A percentile compares a stretch with the other conserved stretches of the same genome.
phyloP scores from a whole-genome alignment of 768 basidiomycete genomes.

The Chiua virens region DNA sequence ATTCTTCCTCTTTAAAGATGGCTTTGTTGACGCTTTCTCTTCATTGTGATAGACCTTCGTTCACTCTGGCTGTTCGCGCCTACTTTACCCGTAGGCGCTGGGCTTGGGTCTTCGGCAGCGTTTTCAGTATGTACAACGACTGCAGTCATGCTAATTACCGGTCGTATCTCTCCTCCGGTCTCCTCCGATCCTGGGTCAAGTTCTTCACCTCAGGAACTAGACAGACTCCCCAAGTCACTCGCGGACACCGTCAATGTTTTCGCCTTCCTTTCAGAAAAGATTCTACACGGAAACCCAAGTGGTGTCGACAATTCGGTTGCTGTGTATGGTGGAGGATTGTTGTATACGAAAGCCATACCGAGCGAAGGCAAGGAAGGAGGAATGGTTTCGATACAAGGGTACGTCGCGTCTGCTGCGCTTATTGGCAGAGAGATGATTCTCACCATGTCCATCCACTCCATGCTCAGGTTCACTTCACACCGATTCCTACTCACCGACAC shows the following conservation, averaged over 20 bases:
- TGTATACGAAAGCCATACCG: constrained; percentile 73
- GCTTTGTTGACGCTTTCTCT: constrained; percentile 12
- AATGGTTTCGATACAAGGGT: constrained; percentile 88
- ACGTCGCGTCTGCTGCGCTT: constrained; percentile 28
- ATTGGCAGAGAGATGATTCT: background rate
- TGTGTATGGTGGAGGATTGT: constrained; percentile 89
- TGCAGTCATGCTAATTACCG: constrained; percentile 72
- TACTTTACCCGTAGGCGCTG: constrained; percentile 93
- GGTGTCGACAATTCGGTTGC: constrained; percentile 97
- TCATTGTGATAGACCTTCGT: constrained; percentile 53
- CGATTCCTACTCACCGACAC: constrained; percentile 92
- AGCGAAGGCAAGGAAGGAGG: constrained; percentile 66
- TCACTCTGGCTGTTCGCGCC: constrained; percentile 81
- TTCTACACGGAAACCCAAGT: constrained; percentile 95
- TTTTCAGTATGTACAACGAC: constrained; percentile 88
- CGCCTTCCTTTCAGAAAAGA: constrained; percentile 95
- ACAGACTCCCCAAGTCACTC: constrained; percentile 58
- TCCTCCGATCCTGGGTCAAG: constrained; percentile 18
- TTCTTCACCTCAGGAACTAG: constrained; percentile 37
- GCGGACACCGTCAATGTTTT: constrained; percentile 88
- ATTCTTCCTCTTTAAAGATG: constrained; percentile 20
- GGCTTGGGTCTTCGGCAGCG: constrained; percentile 95
- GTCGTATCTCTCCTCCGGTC: constrained; percentile 61
- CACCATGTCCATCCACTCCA: background rate
- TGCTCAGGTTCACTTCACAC: constrained; percentile 80